Percentiles rank a stretch among this genome's conserved stretches.
Evolutionary conservation across 331 rosid genomes (phyloP).

Genomic region (Phaseolus coccineus): DNA sequence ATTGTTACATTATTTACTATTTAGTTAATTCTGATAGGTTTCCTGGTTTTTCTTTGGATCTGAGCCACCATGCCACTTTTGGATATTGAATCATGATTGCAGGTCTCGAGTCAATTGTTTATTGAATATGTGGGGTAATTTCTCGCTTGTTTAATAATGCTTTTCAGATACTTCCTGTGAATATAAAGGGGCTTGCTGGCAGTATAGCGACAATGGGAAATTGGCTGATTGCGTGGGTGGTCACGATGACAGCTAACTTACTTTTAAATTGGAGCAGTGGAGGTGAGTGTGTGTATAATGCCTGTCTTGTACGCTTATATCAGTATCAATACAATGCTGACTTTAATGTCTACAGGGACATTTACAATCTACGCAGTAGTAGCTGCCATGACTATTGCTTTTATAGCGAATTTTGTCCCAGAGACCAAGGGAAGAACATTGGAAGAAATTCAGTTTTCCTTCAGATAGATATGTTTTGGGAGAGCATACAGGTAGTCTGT

Average conservation of each 20-base stretch:
- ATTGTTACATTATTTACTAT: slow-evolving; percentile 5
- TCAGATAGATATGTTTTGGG: slow-evolving; percentile 55
- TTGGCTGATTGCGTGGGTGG: slow-evolving; percentile 62
- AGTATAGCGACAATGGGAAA: slow-evolving; percentile 74
- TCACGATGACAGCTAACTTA: slow-evolving; percentile 85
- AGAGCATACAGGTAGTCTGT: slow-evolving; percentile 29
- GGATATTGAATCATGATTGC: slow-evolving; percentile 17
- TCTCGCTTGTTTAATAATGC: slow-evolving; percentile 25
- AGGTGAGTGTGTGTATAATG: slow-evolving; percentile 48
- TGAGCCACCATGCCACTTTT: background rate
- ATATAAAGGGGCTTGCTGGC: slow-evolving; percentile 81
- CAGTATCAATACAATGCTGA: slow-evolving; percentile 26
- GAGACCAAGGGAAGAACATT: slow-evolving; percentile 85
- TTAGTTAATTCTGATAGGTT: background rate
- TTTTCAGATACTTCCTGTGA: slow-evolving; percentile 79
- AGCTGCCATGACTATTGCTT: slow-evolving; percentile 58
- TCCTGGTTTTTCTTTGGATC: background rate
- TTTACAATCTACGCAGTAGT: slow-evolving; percentile 63
- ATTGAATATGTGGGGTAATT: slow-evolving; percentile 27
- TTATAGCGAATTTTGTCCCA: slow-evolving; percentile 65
- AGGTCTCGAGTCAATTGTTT: slow-evolving; percentile 26
- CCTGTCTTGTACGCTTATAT: slow-evolving; percentile 20
- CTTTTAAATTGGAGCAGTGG: slow-evolving; percentile 78
- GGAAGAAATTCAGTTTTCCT: slow-evolving; percentile 82
- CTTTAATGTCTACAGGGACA: slow-evolving; percentile 58